Percentiles rank a stretch among this genome's conserved stretches.
Conservation (phyloP, 1,284 basidiomycete genomes). For the Heterobasidion irregulare region DNA sequence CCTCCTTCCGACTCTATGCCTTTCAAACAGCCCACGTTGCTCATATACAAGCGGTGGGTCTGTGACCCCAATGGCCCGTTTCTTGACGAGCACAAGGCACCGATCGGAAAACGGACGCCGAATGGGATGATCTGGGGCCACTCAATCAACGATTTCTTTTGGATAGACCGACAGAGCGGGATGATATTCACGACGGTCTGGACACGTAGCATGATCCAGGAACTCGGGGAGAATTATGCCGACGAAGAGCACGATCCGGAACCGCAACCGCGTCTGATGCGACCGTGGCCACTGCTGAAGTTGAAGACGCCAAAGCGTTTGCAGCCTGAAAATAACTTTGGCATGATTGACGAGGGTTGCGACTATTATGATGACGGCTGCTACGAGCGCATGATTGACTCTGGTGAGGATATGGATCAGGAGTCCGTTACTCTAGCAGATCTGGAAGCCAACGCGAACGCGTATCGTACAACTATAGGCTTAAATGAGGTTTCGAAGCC, state of each 20-base stretch:
- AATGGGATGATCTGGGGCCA: slow-evolving; percentile 27
- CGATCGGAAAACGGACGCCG: slow-evolving; percentile 18
- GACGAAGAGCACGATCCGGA: slow-evolving; percentile 13
- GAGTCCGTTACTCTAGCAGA: not conserved
- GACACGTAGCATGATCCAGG: slow-evolving; percentile 26
- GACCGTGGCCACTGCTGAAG: slow-evolving; percentile 16
- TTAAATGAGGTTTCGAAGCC: not conserved
- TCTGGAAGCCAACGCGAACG: not conserved
- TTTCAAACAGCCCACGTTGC: not conserved
- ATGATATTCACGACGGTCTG: slow-evolving; percentile 19
- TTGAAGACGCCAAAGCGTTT: slow-evolving; percentile 7
- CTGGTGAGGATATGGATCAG: not conserved
- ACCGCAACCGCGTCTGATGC: slow-evolving; percentile 10
- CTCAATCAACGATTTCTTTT: slow-evolving; percentile 19
- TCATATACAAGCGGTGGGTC: slow-evolving; percentile 10
- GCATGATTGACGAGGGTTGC: not conserved
- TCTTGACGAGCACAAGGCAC: slow-evolving; percentile 16
- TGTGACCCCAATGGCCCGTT: slow-evolving; percentile 17
- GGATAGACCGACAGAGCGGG: slow-evolving; percentile 19
- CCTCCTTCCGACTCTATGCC: too few species aligned
- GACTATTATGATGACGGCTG: slow-evolving; percentile 6
- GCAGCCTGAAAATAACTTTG: not conserved
- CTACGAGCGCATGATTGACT: not conserved
- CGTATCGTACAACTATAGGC: not conserved
- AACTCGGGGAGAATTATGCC: slow-evolving; percentile 18